phyloP scores from a whole-genome alignment of 2,329 filamentous ascomycete species.

The Chaetomium olivaceum region DNA sequence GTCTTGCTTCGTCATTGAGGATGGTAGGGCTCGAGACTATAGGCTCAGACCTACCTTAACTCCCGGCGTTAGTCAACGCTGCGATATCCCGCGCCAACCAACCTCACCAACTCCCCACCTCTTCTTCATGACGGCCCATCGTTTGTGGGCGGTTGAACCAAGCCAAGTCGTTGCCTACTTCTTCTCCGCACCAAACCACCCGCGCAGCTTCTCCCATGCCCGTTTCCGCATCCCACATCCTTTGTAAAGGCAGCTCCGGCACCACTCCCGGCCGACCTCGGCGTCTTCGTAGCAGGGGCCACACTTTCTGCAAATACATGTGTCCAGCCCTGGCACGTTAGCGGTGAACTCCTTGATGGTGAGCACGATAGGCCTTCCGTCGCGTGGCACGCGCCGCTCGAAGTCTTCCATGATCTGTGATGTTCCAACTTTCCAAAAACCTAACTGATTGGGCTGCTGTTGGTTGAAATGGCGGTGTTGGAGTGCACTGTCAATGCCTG shows the following conservation, averaged over 20 bases:
- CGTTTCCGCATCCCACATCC: background rate
- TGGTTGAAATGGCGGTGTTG: background rate
- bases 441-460: background rate
- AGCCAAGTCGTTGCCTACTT: background rate
- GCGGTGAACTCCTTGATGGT: background rate
- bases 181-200: background rate
- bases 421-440: too few relatives aligned
- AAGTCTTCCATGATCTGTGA: background rate
- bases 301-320: background rate
- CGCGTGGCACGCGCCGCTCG: background rate
- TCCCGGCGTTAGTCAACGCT: background rate
- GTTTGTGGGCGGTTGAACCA: background rate
- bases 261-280: background rate
- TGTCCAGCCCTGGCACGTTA: background rate
- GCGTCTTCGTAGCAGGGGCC: background rate
- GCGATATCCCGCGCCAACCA: background rate
- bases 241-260: background rate
- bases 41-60: background rate
- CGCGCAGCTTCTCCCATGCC: background rate
- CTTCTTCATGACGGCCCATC: background rate
- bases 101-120: background rate
- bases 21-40: background rate
- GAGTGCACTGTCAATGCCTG: background rate
- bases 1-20: background rate
- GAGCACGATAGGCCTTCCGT: background rate